Evolutionary conservation across 371 early-diverging fungal genomes (phyloP).

Genomic region (Blakeslea trispora): DNA sequence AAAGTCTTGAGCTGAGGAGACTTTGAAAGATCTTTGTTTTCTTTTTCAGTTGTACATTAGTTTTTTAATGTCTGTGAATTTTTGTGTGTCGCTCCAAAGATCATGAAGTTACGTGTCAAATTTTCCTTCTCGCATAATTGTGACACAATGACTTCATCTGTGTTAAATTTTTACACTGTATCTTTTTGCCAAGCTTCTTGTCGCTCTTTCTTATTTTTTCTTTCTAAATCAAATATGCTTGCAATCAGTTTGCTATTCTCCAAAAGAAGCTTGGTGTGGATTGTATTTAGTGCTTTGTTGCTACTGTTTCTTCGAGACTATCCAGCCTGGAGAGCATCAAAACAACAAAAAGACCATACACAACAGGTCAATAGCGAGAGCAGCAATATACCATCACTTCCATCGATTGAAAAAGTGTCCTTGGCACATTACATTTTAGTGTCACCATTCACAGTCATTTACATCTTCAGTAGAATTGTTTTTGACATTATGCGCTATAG

Average conservation of each 20-base stretch:
- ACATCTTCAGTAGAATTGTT: constrained; percentile 24
- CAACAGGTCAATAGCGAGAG: background rate
- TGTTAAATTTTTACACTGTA: background rate
- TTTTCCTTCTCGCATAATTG: too few relatives aligned
- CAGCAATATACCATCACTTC: background rate
- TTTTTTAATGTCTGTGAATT: too few relatives aligned
- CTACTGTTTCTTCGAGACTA: constrained; percentile 17
- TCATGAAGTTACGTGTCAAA: too few relatives aligned
- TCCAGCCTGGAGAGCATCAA: constrained; percentile 17
- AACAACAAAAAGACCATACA: background rate
- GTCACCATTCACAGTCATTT: constrained; percentile 35
- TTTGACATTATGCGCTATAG: constrained; percentile 21
- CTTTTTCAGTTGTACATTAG: too few relatives aligned
- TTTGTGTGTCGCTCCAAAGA: too few relatives aligned
- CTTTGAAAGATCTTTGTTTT: too few relatives aligned
- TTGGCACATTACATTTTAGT: constrained; percentile 36
- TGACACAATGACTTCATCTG: too few relatives aligned
- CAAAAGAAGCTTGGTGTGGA: constrained; percentile 22
- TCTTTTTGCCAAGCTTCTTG: constrained; percentile 8
- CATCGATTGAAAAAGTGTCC: constrained; percentile 17
- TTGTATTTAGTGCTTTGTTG: constrained; percentile 3
- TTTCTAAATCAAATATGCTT: background rate
- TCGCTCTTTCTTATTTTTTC: constrained; percentile 1
- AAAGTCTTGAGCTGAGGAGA: too few relatives aligned
- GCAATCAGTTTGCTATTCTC: constrained; percentile 11